Evolutionary conservation across 75 land plant species (phyloP).

Genomic region (Sequoia sempervirens): DNA sequence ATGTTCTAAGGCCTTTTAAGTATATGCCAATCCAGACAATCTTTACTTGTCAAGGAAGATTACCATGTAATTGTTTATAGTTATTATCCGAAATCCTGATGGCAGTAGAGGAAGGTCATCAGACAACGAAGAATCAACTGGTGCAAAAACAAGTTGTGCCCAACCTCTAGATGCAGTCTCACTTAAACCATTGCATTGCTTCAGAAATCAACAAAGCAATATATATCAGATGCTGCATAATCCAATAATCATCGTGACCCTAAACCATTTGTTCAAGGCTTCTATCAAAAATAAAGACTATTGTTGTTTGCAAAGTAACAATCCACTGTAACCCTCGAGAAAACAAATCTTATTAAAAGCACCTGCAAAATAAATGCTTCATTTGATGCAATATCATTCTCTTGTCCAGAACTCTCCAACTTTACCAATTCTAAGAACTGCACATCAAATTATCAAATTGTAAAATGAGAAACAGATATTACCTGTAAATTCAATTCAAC

Average conservation of each 20-base stretch:
- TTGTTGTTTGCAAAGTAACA: not conserved
- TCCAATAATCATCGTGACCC: conserved; percentile 5
- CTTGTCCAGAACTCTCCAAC: conserved; percentile 10
- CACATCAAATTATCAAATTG: conserved; percentile 2
- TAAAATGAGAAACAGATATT: not conserved
- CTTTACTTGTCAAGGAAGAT: not conserved
- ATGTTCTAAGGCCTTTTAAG: not conserved
- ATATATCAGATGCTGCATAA: not conserved
- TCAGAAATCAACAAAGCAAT: conserved; percentile 12
- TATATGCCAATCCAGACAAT: not conserved
- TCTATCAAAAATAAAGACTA: not conserved
- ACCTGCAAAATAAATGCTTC: conserved; percentile 10
- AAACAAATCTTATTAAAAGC: not conserved
- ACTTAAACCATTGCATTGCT: conserved; percentile 40
- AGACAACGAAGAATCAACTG: conserved; percentile 46
- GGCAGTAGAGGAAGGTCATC: conserved; percentile 52
- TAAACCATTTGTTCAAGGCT: not conserved
- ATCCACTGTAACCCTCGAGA: not conserved
- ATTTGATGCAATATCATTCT: conserved; percentile 6
- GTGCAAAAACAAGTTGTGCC: conserved; percentile 58
- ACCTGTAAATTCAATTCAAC: not conserved
- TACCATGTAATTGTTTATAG: conserved; percentile 26
- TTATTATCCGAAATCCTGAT: conserved; percentile 53
- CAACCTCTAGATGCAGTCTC: conserved; percentile 39
- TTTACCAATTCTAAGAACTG: conserved; percentile 15